Evolutionary conservation across 768 basidiomycete species (phyloP).

Genomic region (Lyophyllum semitale): DNA sequence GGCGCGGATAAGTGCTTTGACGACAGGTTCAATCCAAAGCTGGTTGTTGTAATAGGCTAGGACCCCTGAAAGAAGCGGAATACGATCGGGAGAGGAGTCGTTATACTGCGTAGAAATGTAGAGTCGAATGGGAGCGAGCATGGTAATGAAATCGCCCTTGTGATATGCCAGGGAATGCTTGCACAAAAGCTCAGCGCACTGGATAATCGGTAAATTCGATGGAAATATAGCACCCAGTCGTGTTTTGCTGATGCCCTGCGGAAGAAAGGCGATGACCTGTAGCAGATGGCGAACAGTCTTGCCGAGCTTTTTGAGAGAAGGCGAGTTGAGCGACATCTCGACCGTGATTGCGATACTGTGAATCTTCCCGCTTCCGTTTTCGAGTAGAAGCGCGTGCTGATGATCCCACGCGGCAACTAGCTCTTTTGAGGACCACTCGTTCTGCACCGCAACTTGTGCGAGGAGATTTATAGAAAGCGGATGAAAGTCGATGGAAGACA

Average conservation of each 20-base stretch:
- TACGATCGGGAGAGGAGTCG: background rate
- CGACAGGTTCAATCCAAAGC: background rate
- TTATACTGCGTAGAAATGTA: constrained; percentile 4
- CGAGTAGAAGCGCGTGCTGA: constrained; percentile 2
- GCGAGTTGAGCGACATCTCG: constrained; percentile 11
- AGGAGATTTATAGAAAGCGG: constrained; percentile 18
- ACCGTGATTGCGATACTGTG: constrained; percentile 13
- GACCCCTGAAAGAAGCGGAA: constrained; percentile 2
- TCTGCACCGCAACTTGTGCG: constrained; percentile 15
- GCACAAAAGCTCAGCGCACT: constrained; percentile 2
- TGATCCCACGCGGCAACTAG: constrained; percentile 13
- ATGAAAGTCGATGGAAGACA: constrained; percentile 14
- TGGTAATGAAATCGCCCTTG: constrained; percentile 8
- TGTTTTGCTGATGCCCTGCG: constrained; percentile 7
- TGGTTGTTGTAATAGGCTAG: constrained; percentile 5
- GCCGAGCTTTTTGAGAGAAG: constrained; percentile 8
- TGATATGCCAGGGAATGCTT: constrained; percentile 9
- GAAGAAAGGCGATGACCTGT: constrained; percentile 11
- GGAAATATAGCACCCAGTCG: constrained; percentile 5
- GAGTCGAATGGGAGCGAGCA: constrained; percentile 16
- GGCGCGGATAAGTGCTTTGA: background rate
- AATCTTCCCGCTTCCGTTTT: constrained; percentile 7
- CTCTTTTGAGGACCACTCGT: constrained; percentile 12
- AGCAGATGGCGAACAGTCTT: background rate
- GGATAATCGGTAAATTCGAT: background rate